These are phyloP conservation scores for Ocimum tenuiflorum DNA, from an alignment of 257 asterid species.

Conservation along the genomic window DNA sequence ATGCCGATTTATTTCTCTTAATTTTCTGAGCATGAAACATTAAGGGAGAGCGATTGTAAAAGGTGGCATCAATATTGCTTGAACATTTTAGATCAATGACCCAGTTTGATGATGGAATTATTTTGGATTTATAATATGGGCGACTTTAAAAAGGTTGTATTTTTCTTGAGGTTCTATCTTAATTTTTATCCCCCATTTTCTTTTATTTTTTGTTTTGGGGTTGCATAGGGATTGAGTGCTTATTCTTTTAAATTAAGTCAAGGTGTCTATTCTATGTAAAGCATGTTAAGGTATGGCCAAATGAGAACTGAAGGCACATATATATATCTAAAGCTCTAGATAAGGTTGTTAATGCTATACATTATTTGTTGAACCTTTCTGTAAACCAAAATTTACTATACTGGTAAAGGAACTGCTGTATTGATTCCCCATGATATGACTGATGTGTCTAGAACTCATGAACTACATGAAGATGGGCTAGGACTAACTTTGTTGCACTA, in stretches of 20 bases:
- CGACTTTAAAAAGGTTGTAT: no score
- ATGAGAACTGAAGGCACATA: neutral
- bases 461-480: neutral
- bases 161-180: no score
- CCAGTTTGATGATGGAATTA: no score
- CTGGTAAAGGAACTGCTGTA: neutral
- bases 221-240: no score
- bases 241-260: neutral
- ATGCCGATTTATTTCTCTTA: no score
- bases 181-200: no score
- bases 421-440: neutral
- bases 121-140: no score
- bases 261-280: neutral
- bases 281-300: constrained; percentile 3
- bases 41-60: no score
- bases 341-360: neutral
- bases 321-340: neutral
- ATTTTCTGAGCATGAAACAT: no score
- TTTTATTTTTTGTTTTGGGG: no score
- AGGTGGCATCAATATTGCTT: no score
- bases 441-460: constrained; percentile 1
- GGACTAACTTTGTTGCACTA: neutral
- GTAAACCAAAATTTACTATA: neutral
- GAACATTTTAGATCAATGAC: no score
- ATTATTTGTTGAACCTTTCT: neutral